Conservation (phyloP, 345 rosid species). For the Eucalyptus sp. region DNA sequence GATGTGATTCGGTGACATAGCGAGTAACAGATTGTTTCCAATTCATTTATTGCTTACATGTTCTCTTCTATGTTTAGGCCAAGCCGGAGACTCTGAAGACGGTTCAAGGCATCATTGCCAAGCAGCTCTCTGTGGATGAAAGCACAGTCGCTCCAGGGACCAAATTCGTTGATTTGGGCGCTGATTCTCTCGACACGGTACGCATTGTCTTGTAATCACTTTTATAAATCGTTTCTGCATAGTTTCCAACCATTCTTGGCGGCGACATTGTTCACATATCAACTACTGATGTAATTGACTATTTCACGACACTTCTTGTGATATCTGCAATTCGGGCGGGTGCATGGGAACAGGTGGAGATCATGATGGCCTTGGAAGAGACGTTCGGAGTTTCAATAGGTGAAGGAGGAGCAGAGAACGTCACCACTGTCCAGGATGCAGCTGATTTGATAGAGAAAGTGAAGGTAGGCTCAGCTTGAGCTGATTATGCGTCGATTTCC, state of each 20-base stretch:
- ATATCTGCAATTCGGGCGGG: neutral
- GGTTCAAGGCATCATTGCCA: constrained; percentile 43
- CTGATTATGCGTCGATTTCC: neutral
- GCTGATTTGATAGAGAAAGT: constrained; percentile 53
- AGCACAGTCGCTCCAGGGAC: constrained; percentile 33
- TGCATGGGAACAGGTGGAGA: constrained; percentile 25
- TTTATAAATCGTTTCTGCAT: neutral
- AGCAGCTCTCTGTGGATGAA: constrained; percentile 47
- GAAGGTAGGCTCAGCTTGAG: constrained; percentile 7
- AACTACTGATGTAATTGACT: neutral
- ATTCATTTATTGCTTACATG: neutral
- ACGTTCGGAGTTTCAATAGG: constrained; percentile 43
- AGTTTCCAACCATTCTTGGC: neutral
- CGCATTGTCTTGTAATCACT: neutral
- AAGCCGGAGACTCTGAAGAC: constrained; percentile 31
- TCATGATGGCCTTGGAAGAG: constrained; percentile 64
- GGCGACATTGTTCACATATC: neutral
- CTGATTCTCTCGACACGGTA: constrained; percentile 61
- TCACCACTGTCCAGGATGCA: constrained; percentile 47
- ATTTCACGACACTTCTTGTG: neutral
- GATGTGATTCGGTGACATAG: neutral
- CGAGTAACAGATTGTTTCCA: neutral
- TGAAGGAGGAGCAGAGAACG: constrained; percentile 48
- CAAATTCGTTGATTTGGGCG: constrained; percentile 58
- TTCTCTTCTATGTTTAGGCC: constrained; percentile 10